Evolutionary conservation across 306 rosid species (phyloP), one percentile per base, ranked within the genome.

Genomic region (Acacia melanoxylon): DNA sequence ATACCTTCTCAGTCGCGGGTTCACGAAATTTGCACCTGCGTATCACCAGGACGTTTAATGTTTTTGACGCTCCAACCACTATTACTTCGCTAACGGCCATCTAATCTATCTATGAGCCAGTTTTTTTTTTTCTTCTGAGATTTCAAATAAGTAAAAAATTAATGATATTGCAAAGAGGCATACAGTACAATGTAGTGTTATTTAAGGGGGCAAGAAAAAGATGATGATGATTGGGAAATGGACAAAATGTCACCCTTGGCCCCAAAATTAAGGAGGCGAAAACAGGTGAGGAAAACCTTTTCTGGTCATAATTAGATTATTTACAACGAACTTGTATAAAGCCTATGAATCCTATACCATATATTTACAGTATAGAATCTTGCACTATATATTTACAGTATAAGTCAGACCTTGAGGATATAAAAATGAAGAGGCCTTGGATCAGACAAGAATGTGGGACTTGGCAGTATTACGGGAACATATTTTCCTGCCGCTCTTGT

Each of bases 391-490:
- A 54, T 54, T 58, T 58, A 58, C 63, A 58, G 63, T 4, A n/a
- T 10, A 46, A 2, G 29, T 10, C 63, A 7, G 29, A 24, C 5
- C 63, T n/a, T 56, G 27, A 56, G 17, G 58, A 19, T 51, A 2
- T 45, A 2, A 45, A 45, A 45, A n/a, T 33, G 37, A 33, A 33
- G 37, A 33, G 37, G 37, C 37, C 37, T 4, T 5, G 11, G 69
- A 83, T 72, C 82, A 78, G 35, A 84, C 82, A 54, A 71, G 85
- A 85, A 87, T 77, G 75, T 85, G 88, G 61, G 95, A 88, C 86
- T 80, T 85, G 46, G 89, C 85, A 44, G 89, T 82, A 16, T 31
- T 67, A 16, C 95, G 92, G 3, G 96, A 88, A 81, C 97, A 94
- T 68, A 86, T 89, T 76, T 72, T 94, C 81, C 92, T 49, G 44